A percentile compares a stretch with the other conserved stretches of the same genome.
phyloP scores from a whole-genome alignment of 2,329 filamentous ascomycete species.

The Colletotrichum brevisporum region DNA sequence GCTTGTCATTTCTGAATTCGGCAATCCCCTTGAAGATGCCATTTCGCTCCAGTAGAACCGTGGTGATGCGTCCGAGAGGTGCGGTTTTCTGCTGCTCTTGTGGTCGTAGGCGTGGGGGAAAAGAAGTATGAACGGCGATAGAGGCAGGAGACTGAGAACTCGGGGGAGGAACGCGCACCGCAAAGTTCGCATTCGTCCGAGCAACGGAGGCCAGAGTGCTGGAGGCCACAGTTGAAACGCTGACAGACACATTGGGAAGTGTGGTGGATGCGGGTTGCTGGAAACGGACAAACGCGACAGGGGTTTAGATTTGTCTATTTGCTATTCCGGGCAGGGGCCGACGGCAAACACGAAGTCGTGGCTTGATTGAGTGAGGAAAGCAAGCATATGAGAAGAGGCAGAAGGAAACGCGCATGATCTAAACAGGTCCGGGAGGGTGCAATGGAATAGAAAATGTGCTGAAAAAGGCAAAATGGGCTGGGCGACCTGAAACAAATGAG shows the following conservation, averaged over 20 bases:
- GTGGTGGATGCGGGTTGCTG: constrained; percentile 28
- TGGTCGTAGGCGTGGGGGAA: neutral
- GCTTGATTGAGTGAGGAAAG: constrained; percentile 16
- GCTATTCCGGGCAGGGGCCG: constrained; percentile 28
- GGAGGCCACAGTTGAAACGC: constrained; percentile 31
- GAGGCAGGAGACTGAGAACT: neutral
- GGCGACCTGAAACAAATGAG: constrained; percentile 37
- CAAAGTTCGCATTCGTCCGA: constrained; percentile 24
- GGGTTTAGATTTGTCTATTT: constrained; percentile 36
- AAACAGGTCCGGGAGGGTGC: neutral
- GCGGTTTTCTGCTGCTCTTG: neutral
- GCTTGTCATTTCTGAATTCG: constrained; percentile 20
- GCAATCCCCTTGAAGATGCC: neutral
- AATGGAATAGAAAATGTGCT: neutral
- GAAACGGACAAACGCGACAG: constrained; percentile 28
- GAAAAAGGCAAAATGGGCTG: neutral
- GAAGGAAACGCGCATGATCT: neutral
- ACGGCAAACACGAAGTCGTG: constrained; percentile 24
- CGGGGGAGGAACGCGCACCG: neutral
- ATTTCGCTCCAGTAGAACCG: neutral
- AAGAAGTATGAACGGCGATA: neutral
- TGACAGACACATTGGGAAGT: constrained; percentile 31
- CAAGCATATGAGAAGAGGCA: neutral
- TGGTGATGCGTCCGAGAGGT: neutral
- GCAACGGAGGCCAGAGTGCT: constrained; percentile 7